Evolutionary conservation across 345 rosid species (phyloP), one percentile per base, ranked within the genome.

Genomic region (Chamaenerion angustifolium): DNA sequence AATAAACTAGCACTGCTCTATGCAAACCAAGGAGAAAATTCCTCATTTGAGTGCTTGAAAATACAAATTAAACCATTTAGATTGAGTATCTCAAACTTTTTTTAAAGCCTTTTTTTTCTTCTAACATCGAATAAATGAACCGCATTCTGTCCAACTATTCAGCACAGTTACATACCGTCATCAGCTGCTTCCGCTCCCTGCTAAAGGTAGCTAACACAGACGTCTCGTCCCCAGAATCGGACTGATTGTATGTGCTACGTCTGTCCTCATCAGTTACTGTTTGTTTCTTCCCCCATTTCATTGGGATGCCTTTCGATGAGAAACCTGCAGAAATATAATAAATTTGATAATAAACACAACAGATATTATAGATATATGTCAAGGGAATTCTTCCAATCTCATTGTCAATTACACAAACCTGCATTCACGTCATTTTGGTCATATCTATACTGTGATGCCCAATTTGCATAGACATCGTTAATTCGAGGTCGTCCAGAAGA

Each of bases 401-500:
- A 12, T 31, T 42, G 16, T 21, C 49, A 43, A 25, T 41, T 27
- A 43, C 31, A 42, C 54, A n/a, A 46, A 71, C 76, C 76, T 46
- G 79, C 67, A 72, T 71, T 71, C 58, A 76, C 82, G 60, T 74
- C 74, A 51, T 63, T 76, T 66, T 75, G 74, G 43, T 76, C 77
- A 48, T 57, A 55, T 71, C 54, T 81, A 57, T 57, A 73, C 48
- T 74, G 80, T 43, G 64, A 23, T 45, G 70, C 52, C 70, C 64
- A 63, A 55, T 68, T 70, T 16, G 70, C 19, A 60, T 64, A 56
- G 55, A 48, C 54, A 59, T 72, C 78, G 44, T 52, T 64, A 51
- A 44, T 55, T 40, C 66, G 58, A 63, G 63, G 35, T 52, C 61
- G 65, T 59, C 72, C 75, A 3, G 66, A 62, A 35, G 62, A 66